phyloP scores from a whole-genome alignment of 2,329 filamentous ascomycete genomes.

The Ilyonectria destructans region DNA sequence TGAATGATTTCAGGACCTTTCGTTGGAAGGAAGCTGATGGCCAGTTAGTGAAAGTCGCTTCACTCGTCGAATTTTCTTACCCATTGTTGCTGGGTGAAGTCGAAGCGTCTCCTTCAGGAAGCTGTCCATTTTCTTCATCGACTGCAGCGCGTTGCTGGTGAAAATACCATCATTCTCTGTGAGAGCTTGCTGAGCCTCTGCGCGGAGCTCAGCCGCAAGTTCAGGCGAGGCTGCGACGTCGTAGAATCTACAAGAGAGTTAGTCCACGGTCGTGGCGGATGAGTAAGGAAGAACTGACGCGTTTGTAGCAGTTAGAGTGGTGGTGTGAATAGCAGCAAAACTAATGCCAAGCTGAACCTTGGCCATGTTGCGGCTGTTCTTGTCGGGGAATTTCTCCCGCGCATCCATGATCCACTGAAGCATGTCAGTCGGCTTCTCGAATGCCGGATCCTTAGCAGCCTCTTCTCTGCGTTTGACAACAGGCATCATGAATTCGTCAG shows the following conservation, averaged over 20 bases:
- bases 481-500: conserved; percentile 55
- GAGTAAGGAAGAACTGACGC: conserved; percentile 50
- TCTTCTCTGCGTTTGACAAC: conserved; percentile 53
- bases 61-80: conserved; percentile 46
- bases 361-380: conserved; percentile 56
- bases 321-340: conserved; percentile 69
- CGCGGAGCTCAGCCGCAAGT: conserved; percentile 65
- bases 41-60: neutral
- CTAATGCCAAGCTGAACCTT: conserved; percentile 61
- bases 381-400: conserved; percentile 53
- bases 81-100: conserved; percentile 50
- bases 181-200: conserved; percentile 63
- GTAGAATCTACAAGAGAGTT: conserved; percentile 58
- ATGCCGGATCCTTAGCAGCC: conserved; percentile 25
- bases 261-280: neutral
- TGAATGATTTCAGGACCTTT: conserved; percentile 66
- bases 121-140: conserved; percentile 60
- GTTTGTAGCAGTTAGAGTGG: conserved; percentile 62
- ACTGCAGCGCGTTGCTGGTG: conserved; percentile 55
- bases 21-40: conserved; percentile 62
- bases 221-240: conserved; percentile 67
- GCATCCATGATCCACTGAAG: conserved; percentile 64
- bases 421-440: conserved; percentile 62
- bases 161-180: conserved; percentile 53
- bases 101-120: conserved; percentile 59